phyloP scores from a whole-genome alignment of 768 basidiomycete genomes.

The Ephemerocybe angulata region DNA sequence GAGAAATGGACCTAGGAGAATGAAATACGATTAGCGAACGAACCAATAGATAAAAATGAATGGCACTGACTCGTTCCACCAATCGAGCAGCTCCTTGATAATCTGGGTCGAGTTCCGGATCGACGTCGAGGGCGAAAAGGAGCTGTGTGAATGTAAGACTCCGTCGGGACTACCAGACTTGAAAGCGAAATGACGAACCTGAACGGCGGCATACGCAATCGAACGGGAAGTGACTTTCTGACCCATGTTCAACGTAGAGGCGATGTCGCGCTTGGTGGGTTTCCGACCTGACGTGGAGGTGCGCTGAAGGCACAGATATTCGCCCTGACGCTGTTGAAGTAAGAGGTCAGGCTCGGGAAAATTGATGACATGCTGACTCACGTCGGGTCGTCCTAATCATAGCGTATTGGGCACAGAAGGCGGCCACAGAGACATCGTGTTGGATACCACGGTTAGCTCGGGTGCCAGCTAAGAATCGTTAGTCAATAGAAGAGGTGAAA shows the following conservation, averaged over 20 bases:
- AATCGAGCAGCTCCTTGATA: slow-evolving; percentile 11
- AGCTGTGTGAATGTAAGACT: slow-evolving; percentile 12
- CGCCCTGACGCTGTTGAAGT: slow-evolving; percentile 14
- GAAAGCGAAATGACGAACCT: slow-evolving; percentile 17
- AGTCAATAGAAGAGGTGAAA: no score
- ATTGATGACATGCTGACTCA: slow-evolving; percentile 8
- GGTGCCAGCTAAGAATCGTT: slow-evolving; percentile 23
- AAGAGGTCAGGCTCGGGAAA: background rate
- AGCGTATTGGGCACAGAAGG: slow-evolving; percentile 25
- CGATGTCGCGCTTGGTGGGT: slow-evolving; percentile 5
- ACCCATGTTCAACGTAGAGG: slow-evolving; percentile 14
- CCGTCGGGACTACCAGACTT: slow-evolving; percentile 2
- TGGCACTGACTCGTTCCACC: slow-evolving; percentile 12
- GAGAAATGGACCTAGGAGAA: no score
- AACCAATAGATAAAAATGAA: background rate
- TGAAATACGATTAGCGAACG: no score
- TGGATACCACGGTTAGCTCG: slow-evolving; percentile 14
- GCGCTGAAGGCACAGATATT: slow-evolving; percentile 11
- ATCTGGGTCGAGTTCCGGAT: background rate
- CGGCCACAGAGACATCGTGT: slow-evolving; percentile 24
- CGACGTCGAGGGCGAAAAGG: slow-evolving; percentile 20
- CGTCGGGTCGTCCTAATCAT: slow-evolving; percentile 23
- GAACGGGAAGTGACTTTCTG: slow-evolving; percentile 20
- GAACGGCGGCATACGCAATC: slow-evolving; percentile 29
- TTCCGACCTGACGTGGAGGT: background rate